These are phyloP conservation scores for Smittium mucronatum DNA, from an alignment of 371 early-diverging fungal genomes.

Conservation along the genomic window DNA sequence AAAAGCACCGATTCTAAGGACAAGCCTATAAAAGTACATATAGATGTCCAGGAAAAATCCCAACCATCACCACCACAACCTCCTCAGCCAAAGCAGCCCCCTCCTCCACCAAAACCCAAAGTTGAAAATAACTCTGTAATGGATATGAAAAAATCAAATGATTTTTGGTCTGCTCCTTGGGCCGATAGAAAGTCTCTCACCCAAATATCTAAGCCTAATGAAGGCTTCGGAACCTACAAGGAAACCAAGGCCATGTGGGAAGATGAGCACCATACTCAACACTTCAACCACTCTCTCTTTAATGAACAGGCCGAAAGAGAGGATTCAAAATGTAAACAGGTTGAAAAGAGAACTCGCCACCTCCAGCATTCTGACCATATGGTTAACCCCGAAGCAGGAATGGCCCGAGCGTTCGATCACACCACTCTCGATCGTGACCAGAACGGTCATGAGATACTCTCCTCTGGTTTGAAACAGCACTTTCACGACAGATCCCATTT, in stretches of 20 bases:
- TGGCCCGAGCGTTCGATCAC: conserved; percentile 35
- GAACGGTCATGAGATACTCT: conserved; percentile 30
- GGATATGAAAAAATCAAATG: conserved; percentile 20
- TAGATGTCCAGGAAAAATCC: conserved; percentile 22
- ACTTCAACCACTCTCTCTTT: conserved; percentile 35
- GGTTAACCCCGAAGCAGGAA: conserved; percentile 28
- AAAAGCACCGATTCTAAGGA: conserved; percentile 13
- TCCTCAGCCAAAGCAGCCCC: conserved; percentile 1
- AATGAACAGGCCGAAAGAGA: conserved; percentile 36
- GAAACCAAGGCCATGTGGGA: conserved; percentile 36
- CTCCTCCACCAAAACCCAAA: neutral
- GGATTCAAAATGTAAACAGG: conserved; percentile 21
- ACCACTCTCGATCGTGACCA: conserved; percentile 32
- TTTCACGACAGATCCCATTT: conserved; percentile 34
- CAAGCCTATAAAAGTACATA: conserved; percentile 17
- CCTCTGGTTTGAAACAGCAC: conserved; percentile 28
- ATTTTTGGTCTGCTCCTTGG: conserved; percentile 29
- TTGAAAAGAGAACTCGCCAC: conserved; percentile 31
- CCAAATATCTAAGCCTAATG: conserved; percentile 28
- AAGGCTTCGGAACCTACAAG: conserved; percentile 36
- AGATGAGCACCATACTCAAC: conserved; percentile 34
- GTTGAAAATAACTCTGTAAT: neutral
- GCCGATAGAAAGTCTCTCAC: conserved; percentile 25
- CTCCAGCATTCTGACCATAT: conserved; percentile 35
- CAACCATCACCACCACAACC: conserved; percentile 14